These are phyloP conservation scores for Fusarium coicis DNA, from an alignment of 2,329 filamentous ascomycete species.

Conservation along the genomic window DNA sequence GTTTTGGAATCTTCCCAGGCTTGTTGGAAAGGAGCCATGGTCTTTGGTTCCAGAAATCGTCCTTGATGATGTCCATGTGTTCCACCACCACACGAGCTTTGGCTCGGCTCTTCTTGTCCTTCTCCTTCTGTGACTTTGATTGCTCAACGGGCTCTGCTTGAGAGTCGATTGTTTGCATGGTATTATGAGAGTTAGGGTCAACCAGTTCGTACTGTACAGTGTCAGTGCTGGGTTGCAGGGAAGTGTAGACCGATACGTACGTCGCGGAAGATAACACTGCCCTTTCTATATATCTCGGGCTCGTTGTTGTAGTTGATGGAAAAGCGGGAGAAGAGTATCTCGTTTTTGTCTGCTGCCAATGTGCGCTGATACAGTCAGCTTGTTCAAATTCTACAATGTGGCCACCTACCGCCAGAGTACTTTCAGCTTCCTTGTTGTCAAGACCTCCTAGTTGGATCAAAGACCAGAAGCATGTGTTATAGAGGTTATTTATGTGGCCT, in stretches of 20 bases:
- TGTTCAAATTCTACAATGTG: neutral
- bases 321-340: conserved; percentile 90
- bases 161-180: conserved; percentile 58
- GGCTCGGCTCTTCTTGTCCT: conserved; percentile 79
- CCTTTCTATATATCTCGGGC: conserved; percentile 90
- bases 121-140: conserved; percentile 85
- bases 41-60: conserved; percentile 90
- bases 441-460: conserved; percentile 83
- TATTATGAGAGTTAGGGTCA: conserved; percentile 63
- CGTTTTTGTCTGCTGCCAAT: conserved; percentile 88
- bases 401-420: conserved; percentile 74
- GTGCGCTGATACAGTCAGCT: conserved; percentile 71
- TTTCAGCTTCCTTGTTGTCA: conserved; percentile 81
- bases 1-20: conserved; percentile 75
- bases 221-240: conserved; percentile 36
- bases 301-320: conserved; percentile 99
- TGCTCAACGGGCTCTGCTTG: conserved; percentile 65
- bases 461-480: conserved; percentile 97
- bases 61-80: conserved; percentile 93
- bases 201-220: conserved; percentile 73
- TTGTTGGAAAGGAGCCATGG: conserved; percentile 86
- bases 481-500: conserved; percentile 98
- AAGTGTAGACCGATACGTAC: conserved; percentile 56
- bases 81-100: conserved; percentile 86
- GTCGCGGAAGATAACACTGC: conserved; percentile 88